Evolutionary conservation across 176 grass and related monocot species (phyloP), one percentile per base, ranked within the genome.

Genomic region (Carex kokanica): DNA sequence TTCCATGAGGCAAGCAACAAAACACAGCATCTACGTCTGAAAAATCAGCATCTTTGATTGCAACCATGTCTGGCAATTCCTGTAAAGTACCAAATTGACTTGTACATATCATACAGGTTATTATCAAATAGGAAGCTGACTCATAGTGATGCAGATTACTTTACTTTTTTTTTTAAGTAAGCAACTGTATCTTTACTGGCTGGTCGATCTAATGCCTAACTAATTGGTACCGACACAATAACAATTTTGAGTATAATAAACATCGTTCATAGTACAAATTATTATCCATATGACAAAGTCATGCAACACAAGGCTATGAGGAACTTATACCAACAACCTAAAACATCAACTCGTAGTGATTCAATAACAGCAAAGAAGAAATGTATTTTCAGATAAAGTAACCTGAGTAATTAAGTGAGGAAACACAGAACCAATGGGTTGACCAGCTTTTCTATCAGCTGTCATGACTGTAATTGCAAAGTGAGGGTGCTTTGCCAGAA

Each of bases 1-100:
- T 98, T 23, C 93, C 96, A 86, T 98, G 96, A 82, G 96, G 96
- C 86, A 98, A 93, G 88, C 96, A 98, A 93, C 96, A 98, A 91
- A 98, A 98, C 67, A 95, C 93, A 77, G 93, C 96, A 95, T 95
- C 96, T 83, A 98, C 71, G 6, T 91, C 65, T 57, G 96, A 91
- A 91, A 98, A 98, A 80, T 98, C 85, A 27, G 89, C 89, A 74
- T 98, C 96, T 88, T 98, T 95, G 78, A 98, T 78, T 52, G 93
- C 93, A 87, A 98, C 91, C 83, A 98, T 84, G 85, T 86, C 84
- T 53, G 93, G 95, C 75, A 95, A 85, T 56, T 98, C 90, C 95
- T 98, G 80, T 20, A 40, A 84, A 78, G 81, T 88, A 6, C 70
- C 41, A 84, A 80, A 83, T 81, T 53, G 81, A 54, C 56, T 78